Conservation (phyloP, 202 grass and related monocot genomes). For the Digitaria exilis region DNA sequence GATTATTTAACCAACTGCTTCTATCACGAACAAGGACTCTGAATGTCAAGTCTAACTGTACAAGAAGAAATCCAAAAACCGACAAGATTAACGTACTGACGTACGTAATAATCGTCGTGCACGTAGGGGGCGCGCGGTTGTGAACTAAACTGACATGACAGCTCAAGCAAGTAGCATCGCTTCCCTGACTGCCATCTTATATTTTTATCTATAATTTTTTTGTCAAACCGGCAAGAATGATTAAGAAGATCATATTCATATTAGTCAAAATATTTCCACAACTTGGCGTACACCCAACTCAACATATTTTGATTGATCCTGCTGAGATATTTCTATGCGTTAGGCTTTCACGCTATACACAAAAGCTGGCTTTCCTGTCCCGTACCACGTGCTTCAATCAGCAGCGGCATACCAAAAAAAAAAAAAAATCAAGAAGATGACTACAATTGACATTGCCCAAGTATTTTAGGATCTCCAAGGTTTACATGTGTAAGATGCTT, state of each 20-base stretch:
- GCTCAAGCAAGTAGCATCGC: neutral
- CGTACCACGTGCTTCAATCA: too few species aligned
- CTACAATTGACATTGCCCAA: too few species aligned
- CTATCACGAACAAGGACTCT: neutral
- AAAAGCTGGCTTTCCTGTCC: too few species aligned
- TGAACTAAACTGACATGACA: neutral
- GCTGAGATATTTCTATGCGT: neutral
- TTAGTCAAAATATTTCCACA: too few species aligned
- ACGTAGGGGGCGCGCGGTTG: neutral
- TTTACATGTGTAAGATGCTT: too few species aligned
- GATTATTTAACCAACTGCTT: neutral
- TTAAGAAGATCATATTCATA: too few species aligned
- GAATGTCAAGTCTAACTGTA: neutral
- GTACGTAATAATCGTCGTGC: neutral
- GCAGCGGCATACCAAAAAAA: too few species aligned
- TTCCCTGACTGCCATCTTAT: neutral
- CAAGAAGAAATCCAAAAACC: neutral
- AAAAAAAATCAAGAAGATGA: too few species aligned
- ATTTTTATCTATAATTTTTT: too few species aligned
- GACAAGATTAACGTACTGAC: neutral
- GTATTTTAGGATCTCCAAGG: too few species aligned
- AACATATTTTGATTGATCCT: neutral
- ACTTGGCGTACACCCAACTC: neutral
- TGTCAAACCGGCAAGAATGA: too few species aligned
- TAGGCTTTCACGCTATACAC: too few species aligned